Base-by-base conservation (phyloP, 805 yeast genomes). In the Myxozyma mucilagina region DNA sequence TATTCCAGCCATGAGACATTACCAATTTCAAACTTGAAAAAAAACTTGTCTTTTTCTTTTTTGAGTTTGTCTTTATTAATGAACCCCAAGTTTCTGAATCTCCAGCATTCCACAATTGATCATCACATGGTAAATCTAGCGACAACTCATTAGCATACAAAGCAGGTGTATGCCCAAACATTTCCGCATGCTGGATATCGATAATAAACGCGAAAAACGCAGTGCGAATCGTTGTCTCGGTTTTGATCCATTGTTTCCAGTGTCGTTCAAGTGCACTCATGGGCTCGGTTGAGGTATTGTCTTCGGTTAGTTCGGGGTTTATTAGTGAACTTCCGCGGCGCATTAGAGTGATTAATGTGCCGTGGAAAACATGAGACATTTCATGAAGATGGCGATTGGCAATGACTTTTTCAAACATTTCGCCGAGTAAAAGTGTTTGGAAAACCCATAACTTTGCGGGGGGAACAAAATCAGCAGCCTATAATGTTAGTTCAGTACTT, bases 201-300 rank as follows among this genome's bases (percentile, higher is more conserved):
- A 74, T 61, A 0, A 78, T 66, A 57, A 76, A 78, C 16, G 74
- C 77, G 59, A 79, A 77, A 53, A 73, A 78, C 0, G 78, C 76
- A 2, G 75, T 64, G 20, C 65, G 62, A 61, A 80, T 81, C 57
- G 75, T 67, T 35, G 77, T 69, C 63, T 82, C 85, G 62, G 77
- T 78, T 14, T 72, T 59, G 6, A 77, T 72, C 85, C 85, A 82
- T 14, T 75, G 73, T 7, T 67, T 60, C 85, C 85, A 82, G 32
- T 62, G 67, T 24, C 51, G 44, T 9, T 63, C 65, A 16, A 60
- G 52, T 24, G 63, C 39, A 49, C 62, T 59, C 47, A 60, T 60
- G 39, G 63, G 60, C 4, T 62, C 56, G n/a, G 59, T 61, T 16
- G 54, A 50, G 4, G 55, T 49, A 8, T 56, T 14, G 13, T 53